Percentiles rank a stretch among this genome's conserved stretches.
phyloP scores from a whole-genome alignment of 371 early-diverging fungal genomes.

The Mortierella sp. region DNA sequence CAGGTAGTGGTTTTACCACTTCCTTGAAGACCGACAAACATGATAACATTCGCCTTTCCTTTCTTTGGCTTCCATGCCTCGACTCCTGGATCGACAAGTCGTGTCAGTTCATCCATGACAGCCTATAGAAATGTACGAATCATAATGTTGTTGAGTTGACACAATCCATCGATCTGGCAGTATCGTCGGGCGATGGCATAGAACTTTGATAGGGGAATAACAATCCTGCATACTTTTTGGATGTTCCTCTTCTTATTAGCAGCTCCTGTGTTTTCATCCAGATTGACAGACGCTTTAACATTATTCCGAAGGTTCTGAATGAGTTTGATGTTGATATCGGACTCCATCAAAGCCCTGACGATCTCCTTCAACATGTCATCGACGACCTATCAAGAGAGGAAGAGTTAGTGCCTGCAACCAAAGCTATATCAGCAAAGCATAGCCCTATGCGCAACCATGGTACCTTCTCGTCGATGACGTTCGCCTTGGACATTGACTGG shows the following conservation, averaged over 20 bases:
- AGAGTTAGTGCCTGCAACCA: neutral
- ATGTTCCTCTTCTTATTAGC: constrained; percentile 90
- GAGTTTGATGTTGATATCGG: constrained; percentile 96
- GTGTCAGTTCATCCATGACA: constrained; percentile 95
- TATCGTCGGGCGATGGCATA: neutral
- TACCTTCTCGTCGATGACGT: constrained; percentile 92
- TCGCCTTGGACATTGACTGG: constrained; percentile 78
- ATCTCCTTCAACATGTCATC: constrained; percentile 90
- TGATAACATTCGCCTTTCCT: constrained; percentile 88
- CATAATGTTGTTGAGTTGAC: neutral
- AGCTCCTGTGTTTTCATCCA: constrained; percentile 82
- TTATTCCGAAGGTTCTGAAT: constrained; percentile 90
- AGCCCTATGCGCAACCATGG: neutral
- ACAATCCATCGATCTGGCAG: neutral
- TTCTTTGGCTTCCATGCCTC: constrained; percentile 91
- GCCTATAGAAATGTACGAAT: constrained; percentile 57
- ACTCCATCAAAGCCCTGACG: constrained; percentile 87
- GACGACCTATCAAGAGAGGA: constrained; percentile 64
- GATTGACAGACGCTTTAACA: constrained; percentile 84
- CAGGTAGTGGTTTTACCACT: constrained; percentile 99
- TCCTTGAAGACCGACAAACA: constrained; percentile 99
- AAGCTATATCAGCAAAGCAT: neutral
- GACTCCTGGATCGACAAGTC: constrained; percentile 94
- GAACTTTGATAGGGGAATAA: neutral
- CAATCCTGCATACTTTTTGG: constrained; percentile 75